Base-by-base conservation (phyloP, 75 land plant species). In the Isoetes taiwanensis region DNA sequence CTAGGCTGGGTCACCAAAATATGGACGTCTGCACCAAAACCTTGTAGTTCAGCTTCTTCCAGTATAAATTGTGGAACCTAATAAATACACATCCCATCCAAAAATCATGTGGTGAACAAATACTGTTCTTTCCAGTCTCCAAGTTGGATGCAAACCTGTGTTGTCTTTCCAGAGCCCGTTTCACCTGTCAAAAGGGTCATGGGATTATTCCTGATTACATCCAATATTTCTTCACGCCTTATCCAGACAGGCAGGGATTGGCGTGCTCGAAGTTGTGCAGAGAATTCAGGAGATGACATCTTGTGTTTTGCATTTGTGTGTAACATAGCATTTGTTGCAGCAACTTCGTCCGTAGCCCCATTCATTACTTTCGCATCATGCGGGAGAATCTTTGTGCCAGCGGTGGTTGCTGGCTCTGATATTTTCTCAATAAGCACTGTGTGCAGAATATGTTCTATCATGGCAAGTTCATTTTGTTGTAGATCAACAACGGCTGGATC, bases 1-100 rank as follows among this genome's bases (percentile, higher is more conserved):
- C 72, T 55, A 32, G 72, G 72, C 37, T 70, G 70, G 41, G 72
- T 70, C 16, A 66, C 69, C 3, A 70, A 53, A 46, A 70, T 65
- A 28, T 65, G 69, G 34, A 57, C 69, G 26, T 65, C 52, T 32
- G 61, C 59, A 38, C 72, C 69, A 9, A 12, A 39, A 25, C 70
- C 70, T 56, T 38, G 35, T 21, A 56, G 50, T 39, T 65, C 61
- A 65, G 66, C 35, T 16, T 65, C 70, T 52, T 70, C 72, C 28
- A 70, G 37, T 14, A 70, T 28, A 30, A 35, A 70, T 52, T 70
- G 72, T 4, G 72, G 72, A 21, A 70, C 72, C 72, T 70, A 61
- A 17, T 37, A 37, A 37, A 37, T 37, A 10, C 14, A 10, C 39
- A 9, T 10, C 14, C 9, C 9, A 37, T 10, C 14, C 14, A 14